Evolutionary conservation across 306 rosid species (phyloP).

Genomic region (Leucaena leucocephala): DNA sequence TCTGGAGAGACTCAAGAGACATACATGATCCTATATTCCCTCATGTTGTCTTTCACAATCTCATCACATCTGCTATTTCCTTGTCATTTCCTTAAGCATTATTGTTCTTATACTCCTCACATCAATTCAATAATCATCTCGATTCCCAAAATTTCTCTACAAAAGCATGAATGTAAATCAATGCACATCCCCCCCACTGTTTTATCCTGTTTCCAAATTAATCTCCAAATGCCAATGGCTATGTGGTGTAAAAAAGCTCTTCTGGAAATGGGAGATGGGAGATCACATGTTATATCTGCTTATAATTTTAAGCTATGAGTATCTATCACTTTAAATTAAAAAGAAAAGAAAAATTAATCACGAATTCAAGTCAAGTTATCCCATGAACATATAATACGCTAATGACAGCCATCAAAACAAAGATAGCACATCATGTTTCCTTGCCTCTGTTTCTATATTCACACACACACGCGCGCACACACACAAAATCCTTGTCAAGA

Average conservation of each 20-base stretch:
- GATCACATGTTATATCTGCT: too few relatives aligned
- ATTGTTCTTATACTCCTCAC: background rate
- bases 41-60: too few relatives aligned
- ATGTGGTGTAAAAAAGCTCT: too few relatives aligned
- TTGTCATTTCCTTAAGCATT: too few relatives aligned
- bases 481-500: background rate
- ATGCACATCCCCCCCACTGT: background rate
- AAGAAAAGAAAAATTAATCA: too few relatives aligned
- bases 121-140: background rate
- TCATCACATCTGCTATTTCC: too few relatives aligned
- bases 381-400: conserved; percentile 24
- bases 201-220: conserved; percentile 29
- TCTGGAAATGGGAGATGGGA: background rate
- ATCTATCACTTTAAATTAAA: too few relatives aligned
- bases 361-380: conserved; percentile 16
- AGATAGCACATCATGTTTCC: conserved; percentile 11
- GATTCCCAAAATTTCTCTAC: background rate
- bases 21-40: too few relatives aligned
- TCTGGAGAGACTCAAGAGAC: too few relatives aligned
- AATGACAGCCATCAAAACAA: conserved; percentile 31
- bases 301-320: too few relatives aligned
- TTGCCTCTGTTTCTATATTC: background rate
- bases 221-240: too few relatives aligned
- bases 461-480: too few relatives aligned
- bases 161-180: conserved; percentile 6